Conservation (phyloP, 139 green algal species). For the Pseudopediastrum boryanum region DNA sequence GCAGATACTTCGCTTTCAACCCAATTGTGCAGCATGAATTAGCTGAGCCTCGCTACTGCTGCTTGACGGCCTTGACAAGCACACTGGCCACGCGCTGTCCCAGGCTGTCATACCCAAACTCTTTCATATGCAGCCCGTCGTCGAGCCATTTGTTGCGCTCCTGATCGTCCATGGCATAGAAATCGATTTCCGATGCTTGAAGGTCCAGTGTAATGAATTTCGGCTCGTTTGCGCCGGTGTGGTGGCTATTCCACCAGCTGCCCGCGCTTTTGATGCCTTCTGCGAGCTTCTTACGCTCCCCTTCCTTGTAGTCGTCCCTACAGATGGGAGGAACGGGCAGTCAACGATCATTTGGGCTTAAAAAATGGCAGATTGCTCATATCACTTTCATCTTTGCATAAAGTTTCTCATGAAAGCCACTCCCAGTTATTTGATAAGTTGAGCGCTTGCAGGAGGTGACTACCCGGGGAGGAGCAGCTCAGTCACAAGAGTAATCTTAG, state of each 20-base stretch:
- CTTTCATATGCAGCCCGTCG: slow-evolving; percentile 34
- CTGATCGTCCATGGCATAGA: slow-evolving; percentile 21
- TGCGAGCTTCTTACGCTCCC: slow-evolving; percentile 27
- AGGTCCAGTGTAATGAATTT: slow-evolving; percentile 20
- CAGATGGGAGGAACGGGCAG: neutral
- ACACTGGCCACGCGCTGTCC: neutral
- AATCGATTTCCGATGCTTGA: slow-evolving; percentile 11
- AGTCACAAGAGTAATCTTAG: too few species aligned
- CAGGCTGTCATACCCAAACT: slow-evolving; percentile 13
- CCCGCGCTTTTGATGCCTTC: neutral
- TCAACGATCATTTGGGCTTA: too few species aligned
- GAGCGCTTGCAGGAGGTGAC: too few species aligned
- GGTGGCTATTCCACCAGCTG: neutral
- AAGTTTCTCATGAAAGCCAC: too few species aligned
- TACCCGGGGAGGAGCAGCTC: too few species aligned
- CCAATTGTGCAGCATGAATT: too few species aligned
- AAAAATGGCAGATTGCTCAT: too few species aligned
- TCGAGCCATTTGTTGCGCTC: slow-evolving; percentile 16
- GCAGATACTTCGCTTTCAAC: too few species aligned
- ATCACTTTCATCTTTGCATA: too few species aligned
- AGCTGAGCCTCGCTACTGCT: too few species aligned
- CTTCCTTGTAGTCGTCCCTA: slow-evolving; percentile 39
- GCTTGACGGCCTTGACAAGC: neutral
- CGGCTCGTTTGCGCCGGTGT: neutral
- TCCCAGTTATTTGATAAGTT: too few species aligned